Conservation (phyloP, 805 yeast species). For the Pichia cabralensis region DNA sequence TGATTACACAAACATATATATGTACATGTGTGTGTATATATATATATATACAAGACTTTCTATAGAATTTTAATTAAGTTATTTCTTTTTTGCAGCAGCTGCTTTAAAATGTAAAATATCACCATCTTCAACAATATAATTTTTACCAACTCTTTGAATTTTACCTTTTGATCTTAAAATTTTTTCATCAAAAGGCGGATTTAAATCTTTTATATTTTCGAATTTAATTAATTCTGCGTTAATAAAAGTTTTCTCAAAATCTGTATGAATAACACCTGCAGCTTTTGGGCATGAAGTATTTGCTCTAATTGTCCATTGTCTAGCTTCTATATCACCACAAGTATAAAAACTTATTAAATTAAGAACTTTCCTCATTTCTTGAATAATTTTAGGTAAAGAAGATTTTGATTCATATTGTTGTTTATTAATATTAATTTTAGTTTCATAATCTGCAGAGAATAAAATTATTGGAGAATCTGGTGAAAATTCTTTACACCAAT, state of each 20-base stretch:
- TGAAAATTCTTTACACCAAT: slow-evolving; percentile 83
- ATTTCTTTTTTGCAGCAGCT: slow-evolving; percentile 39
- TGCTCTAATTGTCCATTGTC: slow-evolving; percentile 94
- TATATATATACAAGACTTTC: slow-evolving; percentile 2
- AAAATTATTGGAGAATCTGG: slow-evolving; percentile 49
- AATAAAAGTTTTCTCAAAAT: slow-evolving; percentile 88
- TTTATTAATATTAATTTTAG: slow-evolving; percentile 13
- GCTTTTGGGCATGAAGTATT: slow-evolving; percentile 97
- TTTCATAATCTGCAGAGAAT: slow-evolving; percentile 27
- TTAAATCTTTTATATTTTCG: slow-evolving; percentile 59
- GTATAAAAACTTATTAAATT: slow-evolving; percentile 92
- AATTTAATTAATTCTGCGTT: slow-evolving; percentile 88
- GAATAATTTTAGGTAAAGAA: slow-evolving; percentile 79
- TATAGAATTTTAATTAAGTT: neutral
- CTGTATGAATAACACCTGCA: slow-evolving; percentile 96
- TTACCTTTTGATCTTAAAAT: slow-evolving; percentile 84
- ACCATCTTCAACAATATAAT: slow-evolving; percentile 90
- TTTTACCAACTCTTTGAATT: slow-evolving; percentile 86
- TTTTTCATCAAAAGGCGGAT: slow-evolving; percentile 60
- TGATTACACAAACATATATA: no score
- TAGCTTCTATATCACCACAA: slow-evolving; percentile 90
- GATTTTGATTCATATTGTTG: slow-evolving; percentile 40
- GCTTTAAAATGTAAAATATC: slow-evolving; percentile 89
- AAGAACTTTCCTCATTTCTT: slow-evolving; percentile 77
- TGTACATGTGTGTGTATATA: neutral